Conservation (phyloP, 139 green algal genomes). For the Closterium sp. region DNA sequence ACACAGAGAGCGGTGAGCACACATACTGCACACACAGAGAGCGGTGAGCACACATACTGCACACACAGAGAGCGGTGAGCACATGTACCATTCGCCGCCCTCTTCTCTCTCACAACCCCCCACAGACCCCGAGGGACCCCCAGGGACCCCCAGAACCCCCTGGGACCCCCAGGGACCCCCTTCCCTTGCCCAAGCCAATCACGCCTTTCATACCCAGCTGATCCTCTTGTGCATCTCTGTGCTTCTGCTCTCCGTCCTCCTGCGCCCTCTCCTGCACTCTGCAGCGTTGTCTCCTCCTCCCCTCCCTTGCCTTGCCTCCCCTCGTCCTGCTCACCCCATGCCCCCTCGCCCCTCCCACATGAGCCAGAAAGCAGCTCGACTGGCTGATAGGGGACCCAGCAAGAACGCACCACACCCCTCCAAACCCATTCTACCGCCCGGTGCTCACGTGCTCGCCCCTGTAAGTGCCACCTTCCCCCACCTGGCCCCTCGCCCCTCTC, state of each 20-base stretch:
- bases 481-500: background rate
- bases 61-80: too few species aligned
- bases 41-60: too few species aligned
- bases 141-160: too few species aligned
- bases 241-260: too few species aligned
- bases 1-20: too few species aligned
- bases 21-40: too few species aligned
- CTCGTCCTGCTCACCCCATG: background rate
- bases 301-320: background rate
- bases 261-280: too few species aligned
- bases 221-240: background rate
- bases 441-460: slow-evolving; percentile 24
- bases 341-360: background rate
- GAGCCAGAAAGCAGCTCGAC: background rate
- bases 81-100: too few species aligned
- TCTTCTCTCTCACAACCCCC: too few species aligned
- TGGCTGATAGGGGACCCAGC: background rate
- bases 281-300: background rate
- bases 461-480: background rate
- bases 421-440: background rate
- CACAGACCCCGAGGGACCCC: too few species aligned
- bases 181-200: too few species aligned
- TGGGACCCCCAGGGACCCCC: too few species aligned
- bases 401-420: background rate
- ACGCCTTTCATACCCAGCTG: background rate